Evolutionary conservation across 805 yeast genomes (phyloP), one percentile per base, ranked within the genome.

Genomic region (Pichia membranifaciens): DNA sequence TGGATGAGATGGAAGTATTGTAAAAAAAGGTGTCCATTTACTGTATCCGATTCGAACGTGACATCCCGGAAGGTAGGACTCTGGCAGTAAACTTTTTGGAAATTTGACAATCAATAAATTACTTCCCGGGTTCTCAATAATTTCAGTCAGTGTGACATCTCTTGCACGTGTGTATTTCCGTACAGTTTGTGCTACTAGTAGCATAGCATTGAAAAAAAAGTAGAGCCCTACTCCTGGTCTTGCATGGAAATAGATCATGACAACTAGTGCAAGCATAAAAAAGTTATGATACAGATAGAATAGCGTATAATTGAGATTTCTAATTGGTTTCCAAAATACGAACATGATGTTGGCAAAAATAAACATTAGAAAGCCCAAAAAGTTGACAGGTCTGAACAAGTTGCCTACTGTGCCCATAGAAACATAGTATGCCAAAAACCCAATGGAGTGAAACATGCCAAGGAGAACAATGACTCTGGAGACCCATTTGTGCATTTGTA

Each of bases 401-500:
- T 78, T 70, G 2, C 69, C 55, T 0, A 66, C 54, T 1, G 71
- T 70, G 6, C 40, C 40, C 4, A 66, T 68, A 0, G 57, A 28
- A 2, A 57, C 39, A 8, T 50, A 39, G 87, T 84, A 84, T 9
- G 65, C 58, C 4, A 75, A 31, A 57, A 69, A 85, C 1, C 80
- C 81, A 15, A 77, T 40, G 0, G 79, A 68, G 56, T 85, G 95
- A 3, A 73, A 41, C 0, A 72, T 38, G 0, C 74, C 72, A 29
- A 74, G 58, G 0, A 70, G 50, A 1, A 80, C 58, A 20, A 82
- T 73, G 2, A 80, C 34, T 49, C 91, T 67, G 4, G 89, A 81
- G 1, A 82, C 53, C 90, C 91, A 84, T 56, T 82, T 83, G 59
- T 85, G 95, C 8, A 84, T 55, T 17, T 69, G 69, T 12, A 85